Evolutionary conservation across 176 grass and related monocot genomes (phyloP), one percentile per base, ranked within the genome.

Genomic region (Carex scoparia): DNA sequence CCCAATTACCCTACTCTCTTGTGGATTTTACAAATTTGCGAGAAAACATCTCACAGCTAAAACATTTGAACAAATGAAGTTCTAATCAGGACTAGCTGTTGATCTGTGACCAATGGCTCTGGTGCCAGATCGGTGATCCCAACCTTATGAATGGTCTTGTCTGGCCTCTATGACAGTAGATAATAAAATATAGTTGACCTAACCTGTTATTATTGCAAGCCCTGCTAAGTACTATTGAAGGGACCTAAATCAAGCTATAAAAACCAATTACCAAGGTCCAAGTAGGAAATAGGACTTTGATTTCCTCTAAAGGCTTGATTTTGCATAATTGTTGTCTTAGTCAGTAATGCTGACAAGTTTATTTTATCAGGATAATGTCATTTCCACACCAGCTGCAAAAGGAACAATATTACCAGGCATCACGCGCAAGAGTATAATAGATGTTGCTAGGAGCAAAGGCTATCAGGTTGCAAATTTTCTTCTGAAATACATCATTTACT

Each of bases 401-500:
- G 95, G 93, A 90, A 98, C 95, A 75, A 98, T 98, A 88, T 90
- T 98, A 71, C 96, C 96, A 56, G 96, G 96, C 75, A 95, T 98
- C 76, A 98, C 96, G 64, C 90, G 96, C 83, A 98, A 95, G 93
- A 95, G 91, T 86, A 98, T 98, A 85, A 98, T 98, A 78, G 96
- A 98, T 72, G 93, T 95, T 86, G 91, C 96, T 63, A 64, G 80
- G 40, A 91, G 87, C 84, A 89, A 92, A 86, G 91, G 89, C 2
- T 98, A 90, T 84, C 79, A 94, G 91, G 95, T 94, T 86, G 40
- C 64, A 8, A 68, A 31, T 83, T 83, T 88, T 86, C 38, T 37
- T 88, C 67, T 59, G 64, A 65, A 67, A 27, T 82, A 48, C 16
- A 31, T 51, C 75, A 1, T 13, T 63, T 42, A 42, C 0, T 70